Evolutionary conservation across 2,329 filamentous ascomycete genomes (phyloP).

Genomic region (Colletotrichum sidae): DNA sequence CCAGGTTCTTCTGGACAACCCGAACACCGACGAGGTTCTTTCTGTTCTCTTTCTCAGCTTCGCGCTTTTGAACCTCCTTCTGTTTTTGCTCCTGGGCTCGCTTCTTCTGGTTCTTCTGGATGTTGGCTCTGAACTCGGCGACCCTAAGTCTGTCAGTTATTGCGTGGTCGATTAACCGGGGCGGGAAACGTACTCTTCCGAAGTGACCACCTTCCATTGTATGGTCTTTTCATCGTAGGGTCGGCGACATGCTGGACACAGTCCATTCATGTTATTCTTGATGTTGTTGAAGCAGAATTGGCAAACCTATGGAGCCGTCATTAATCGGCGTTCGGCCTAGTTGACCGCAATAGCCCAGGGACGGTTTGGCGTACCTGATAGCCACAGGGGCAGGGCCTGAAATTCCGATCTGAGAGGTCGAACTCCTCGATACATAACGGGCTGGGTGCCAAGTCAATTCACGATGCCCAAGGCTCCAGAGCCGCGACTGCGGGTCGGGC

Average conservation of each 20-base stretch:
- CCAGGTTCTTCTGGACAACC: conserved; percentile 97
- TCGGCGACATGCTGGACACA: conserved; percentile 96
- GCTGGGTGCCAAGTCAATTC: conserved; percentile 61
- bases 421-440: conserved; percentile 99
- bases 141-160: conserved; percentile 61
- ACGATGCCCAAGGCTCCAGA: conserved; percentile 12
- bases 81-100: conserved; percentile 85
- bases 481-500: conserved; percentile 9
- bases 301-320: conserved; percentile 76
- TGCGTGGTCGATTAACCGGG: conserved; percentile 4
- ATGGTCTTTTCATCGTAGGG: conserved; percentile 98
- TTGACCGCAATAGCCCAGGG: not conserved
- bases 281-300: conserved; percentile 99
- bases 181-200: conserved; percentile 82
- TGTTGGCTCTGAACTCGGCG: conserved; percentile 80
- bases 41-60: conserved; percentile 93
- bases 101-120: conserved; percentile 93
- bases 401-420: conserved; percentile 96
- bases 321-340: conserved; percentile 9
- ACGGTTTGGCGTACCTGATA: conserved; percentile 80
- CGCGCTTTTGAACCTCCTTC: conserved; percentile 95
- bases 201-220: conserved; percentile 93
- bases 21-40: conserved; percentile 96
- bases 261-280: conserved; percentile 95
- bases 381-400: conserved; percentile 95